Percentiles rank a stretch among this genome's conserved stretches.
Conservation (phyloP, 2,329 filamentous ascomycete species). For the Dendrostoma leiphaemia region DNA sequence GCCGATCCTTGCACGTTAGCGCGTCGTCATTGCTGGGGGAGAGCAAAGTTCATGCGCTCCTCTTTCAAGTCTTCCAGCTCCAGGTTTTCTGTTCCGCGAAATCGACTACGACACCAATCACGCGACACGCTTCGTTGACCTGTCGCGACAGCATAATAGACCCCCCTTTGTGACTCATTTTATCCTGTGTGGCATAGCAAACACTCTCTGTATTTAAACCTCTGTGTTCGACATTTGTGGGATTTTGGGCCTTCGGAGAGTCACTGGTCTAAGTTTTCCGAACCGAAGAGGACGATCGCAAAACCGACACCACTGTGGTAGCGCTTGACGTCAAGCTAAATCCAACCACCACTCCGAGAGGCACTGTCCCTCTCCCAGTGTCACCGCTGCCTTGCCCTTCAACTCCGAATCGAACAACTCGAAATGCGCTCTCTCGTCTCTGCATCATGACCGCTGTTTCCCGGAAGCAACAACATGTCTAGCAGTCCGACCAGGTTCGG, state of each 20-base stretch:
- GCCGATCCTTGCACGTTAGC: conserved; percentile 11
- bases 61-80: neutral
- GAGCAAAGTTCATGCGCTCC: conserved; percentile 16
- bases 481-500: conserved; percentile 15
- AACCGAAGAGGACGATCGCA: neutral
- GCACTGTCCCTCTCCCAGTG: neutral
- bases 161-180: neutral
- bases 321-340: neutral
- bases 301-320: neutral
- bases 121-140: neutral
- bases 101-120: conserved; percentile 10
- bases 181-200: neutral
- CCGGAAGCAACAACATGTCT: conserved; percentile 15
- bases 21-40: conserved; percentile 16
- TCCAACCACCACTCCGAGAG: neutral
- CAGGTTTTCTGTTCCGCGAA: conserved; percentile 7
- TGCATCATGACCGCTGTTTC: conserved; percentile 13
- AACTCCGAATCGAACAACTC: neutral
- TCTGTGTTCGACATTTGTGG: too few species aligned
- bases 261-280: neutral
- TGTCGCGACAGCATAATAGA: conserved; percentile 4
- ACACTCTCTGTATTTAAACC: neutral
- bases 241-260: too few species aligned
- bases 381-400: neutral
- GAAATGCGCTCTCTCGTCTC: neutral